phyloP scores from a whole-genome alignment of 2,329 filamentous ascomycete species.

The Lasiodiplodia gonubiensis region DNA sequence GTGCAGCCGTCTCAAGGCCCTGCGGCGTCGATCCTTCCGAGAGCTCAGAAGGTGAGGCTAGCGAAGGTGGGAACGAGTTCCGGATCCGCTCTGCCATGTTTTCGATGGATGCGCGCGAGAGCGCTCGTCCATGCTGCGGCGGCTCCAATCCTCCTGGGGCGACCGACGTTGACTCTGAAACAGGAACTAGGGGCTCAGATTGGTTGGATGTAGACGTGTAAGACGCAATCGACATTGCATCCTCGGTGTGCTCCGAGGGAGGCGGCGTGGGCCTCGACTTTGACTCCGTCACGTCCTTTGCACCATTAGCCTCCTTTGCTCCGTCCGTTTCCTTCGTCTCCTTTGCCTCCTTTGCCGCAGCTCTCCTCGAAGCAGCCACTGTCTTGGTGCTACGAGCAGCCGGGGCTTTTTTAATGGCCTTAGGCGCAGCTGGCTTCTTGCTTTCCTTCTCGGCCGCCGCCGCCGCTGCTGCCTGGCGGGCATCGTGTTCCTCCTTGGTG shows the following conservation, averaged over 20 bases:
- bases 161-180: not conserved
- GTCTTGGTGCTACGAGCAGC: constrained; percentile 31
- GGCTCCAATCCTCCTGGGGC: not conserved
- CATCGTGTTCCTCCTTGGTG: constrained; percentile 62
- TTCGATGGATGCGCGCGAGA: constrained; percentile 24
- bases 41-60: constrained; percentile 18
- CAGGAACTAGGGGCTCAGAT: not conserved
- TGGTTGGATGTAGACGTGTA: constrained; percentile 18
- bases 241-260: not conserved
- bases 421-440: constrained; percentile 39
- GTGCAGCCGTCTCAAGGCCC: constrained; percentile 12
- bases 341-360: constrained; percentile 9
- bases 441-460: constrained; percentile 50
- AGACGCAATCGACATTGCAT: constrained; percentile 13
- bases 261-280: constrained; percentile 1
- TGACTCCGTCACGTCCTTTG: not conserved
- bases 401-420: constrained; percentile 37
- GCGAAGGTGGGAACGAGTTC: constrained; percentile 19
- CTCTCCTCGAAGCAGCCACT: constrained; percentile 32
- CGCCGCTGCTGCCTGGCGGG: constrained; percentile 50
- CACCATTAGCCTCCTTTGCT: constrained; percentile 21
- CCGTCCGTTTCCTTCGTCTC: constrained; percentile 2
- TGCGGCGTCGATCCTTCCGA: constrained; percentile 22
- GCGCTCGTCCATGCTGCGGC: constrained; percentile 3
- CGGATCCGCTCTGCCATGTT: constrained; percentile 25